phyloP scores from a whole-genome alignment of 2,329 filamentous ascomycete species.

The Monosporascus ibericus region DNA sequence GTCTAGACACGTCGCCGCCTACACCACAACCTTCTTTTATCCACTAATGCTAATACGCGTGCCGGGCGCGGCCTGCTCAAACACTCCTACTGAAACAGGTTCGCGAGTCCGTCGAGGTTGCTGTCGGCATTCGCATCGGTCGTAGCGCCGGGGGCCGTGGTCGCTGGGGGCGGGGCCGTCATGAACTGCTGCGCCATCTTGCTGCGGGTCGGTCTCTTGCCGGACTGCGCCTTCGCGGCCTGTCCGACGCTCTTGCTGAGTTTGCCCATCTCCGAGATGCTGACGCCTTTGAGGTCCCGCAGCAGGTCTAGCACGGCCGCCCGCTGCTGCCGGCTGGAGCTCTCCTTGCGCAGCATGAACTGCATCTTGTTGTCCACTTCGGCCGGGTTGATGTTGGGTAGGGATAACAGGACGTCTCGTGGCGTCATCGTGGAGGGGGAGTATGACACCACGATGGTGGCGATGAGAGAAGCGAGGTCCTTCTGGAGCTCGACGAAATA shows the following conservation, averaged over 20 bases:
- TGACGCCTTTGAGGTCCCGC: constrained; percentile 80
- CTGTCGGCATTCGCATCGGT: background rate
- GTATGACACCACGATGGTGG: constrained; percentile 76
- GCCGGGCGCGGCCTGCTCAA: too few species aligned
- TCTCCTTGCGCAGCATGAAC: constrained; percentile 51
- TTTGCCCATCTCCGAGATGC: constrained; percentile 89
- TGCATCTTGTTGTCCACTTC: constrained; percentile 62
- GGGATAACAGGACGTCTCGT: constrained; percentile 64
- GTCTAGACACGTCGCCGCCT: too few species aligned
- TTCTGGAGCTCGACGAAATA: constrained; percentile 97
- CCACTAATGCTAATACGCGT: too few species aligned
- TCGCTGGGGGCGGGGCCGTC: constrained; percentile 39
- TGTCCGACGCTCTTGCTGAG: constrained; percentile 51
- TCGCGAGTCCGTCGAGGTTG: background rate
- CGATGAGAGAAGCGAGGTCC: constrained; percentile 82
- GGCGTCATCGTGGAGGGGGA: constrained; percentile 64
- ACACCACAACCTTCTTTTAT: too few species aligned
- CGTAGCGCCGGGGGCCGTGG: background rate
- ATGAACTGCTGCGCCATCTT: constrained; percentile 64
- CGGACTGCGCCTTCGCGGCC: constrained; percentile 13
- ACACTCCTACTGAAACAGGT: background rate
- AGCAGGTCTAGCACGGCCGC: constrained; percentile 78
- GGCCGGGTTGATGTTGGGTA: constrained; percentile 68
- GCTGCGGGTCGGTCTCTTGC: constrained; percentile 41
- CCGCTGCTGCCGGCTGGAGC: constrained; percentile 69